Evolutionary conservation across 2,329 filamentous ascomycete genomes (phyloP).

Genomic region (Neonectria magnoliae): DNA sequence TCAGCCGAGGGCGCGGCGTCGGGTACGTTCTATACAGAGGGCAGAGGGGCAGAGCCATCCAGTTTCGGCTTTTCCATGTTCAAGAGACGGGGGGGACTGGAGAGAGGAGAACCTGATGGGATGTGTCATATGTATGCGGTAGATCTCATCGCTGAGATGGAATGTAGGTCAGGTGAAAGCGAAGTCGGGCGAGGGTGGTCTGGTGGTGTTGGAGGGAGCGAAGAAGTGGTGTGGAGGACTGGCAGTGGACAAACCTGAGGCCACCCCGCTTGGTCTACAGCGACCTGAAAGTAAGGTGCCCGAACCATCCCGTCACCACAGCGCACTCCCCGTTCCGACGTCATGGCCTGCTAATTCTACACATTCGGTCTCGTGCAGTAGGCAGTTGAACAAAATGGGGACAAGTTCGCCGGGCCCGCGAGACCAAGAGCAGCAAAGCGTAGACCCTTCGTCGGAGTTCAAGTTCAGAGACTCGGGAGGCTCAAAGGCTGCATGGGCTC

Average conservation of each 20-base stretch:
- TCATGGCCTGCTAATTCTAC: background rate
- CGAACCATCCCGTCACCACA: background rate
- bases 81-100: too few species aligned
- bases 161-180: background rate
- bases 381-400: conserved; percentile 5
- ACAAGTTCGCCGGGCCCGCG: background rate
- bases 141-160: too few species aligned
- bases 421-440: background rate
- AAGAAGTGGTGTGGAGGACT: conserved; percentile 5
- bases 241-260: background rate
- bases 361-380: conserved; percentile 1
- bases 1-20: background rate
- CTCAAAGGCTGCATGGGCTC: background rate
- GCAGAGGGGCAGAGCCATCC: background rate
- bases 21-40: background rate
- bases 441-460: background rate
- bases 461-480: background rate
- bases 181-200: background rate
- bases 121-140: too few species aligned
- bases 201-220: background rate
- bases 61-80: background rate
- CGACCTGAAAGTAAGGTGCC: background rate
- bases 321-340: background rate
- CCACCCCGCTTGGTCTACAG: too few species aligned
- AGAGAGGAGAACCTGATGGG: too few species aligned